Evolutionary conservation across 495 filamentous ascomycete species (phyloP), one percentile per base, ranked within the genome.

Genomic region (Pseudoneurospora amorphoporcata): DNA sequence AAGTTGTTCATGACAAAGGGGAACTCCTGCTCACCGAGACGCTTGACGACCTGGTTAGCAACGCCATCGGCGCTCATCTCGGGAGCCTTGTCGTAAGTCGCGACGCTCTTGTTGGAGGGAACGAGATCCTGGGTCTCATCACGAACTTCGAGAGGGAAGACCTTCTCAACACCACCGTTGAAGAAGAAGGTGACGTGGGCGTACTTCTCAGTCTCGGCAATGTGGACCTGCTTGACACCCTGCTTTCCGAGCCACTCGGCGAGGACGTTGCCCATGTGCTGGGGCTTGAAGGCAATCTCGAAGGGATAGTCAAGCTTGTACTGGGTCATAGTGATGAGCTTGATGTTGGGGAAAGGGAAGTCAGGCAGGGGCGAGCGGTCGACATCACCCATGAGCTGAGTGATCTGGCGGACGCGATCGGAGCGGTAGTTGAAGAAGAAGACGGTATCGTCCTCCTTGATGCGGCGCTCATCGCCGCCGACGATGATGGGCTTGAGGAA

Each of bases 381-480:
- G 77, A 94, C 89, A 79, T 90, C 92, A 78, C 95, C 96, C 38
- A 99, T 85, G 61, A 98, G 86, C 84, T 98, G 95, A 70, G 95
- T 97, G 79, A 98, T 91, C 80, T 99, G 95, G 76, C 96, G 93
- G 69, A 97, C 94, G 81, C 95, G 94, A 79, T 99, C 95, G 43
- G 95, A 98, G 76, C 95, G 95, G 88, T 99, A 99, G 89, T 99
- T 99, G 92, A 99, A 99, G 90, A 98, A 98, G 88, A 99, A 98
- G 77, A 97, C 89, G 68, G 93, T 95, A 79, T 99, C 95, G 74
- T 90, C 88, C 79, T 98, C 93, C 84, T 97, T 89, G 69, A 99
- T 88, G 73, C 96, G 89, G 38, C 86, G 87, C 73, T 94, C 91
- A 77, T 92, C 86, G 77, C 96, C 96, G 72, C 92, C 91, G 74